A percentile compares a stretch with the other conserved stretches of the same genome.
phyloP scores from a whole-genome alignment of 1,284 basidiomycete species.

The Coniophora puteana region DNA sequence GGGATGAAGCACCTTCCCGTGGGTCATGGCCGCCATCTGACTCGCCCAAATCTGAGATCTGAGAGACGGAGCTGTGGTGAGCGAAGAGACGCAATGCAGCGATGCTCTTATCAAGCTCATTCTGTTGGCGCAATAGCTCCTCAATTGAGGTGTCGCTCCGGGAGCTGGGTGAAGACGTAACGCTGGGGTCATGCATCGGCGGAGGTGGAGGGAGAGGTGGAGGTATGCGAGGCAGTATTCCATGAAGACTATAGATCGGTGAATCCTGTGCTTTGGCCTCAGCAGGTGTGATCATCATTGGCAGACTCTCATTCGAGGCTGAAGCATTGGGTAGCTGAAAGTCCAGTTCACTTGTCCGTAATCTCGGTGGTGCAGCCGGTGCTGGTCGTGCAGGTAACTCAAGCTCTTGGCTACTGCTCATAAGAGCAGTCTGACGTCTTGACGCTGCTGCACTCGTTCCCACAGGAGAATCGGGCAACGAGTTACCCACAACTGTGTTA shows the following conservation, averaged over 20 bases:
- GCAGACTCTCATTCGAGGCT: not conserved
- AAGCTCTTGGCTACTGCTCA: constrained; percentile 6
- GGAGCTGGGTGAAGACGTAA: constrained; percentile 14
- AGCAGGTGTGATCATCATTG: constrained; percentile 1
- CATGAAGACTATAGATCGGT: constrained; percentile 46
- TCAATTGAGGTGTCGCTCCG: constrained; percentile 36
- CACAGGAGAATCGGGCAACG: constrained; percentile 3
- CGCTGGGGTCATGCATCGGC: constrained; percentile 7
- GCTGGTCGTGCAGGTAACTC: constrained; percentile 1
- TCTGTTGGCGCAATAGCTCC: constrained; percentile 56
- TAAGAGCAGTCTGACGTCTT: constrained; percentile 10
- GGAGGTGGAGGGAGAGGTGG: constrained; percentile 5
- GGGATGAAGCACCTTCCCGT: constrained; percentile 8
- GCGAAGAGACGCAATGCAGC: constrained; percentile 52
- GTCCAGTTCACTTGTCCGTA: constrained; percentile 1
- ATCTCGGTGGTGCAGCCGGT: constrained; percentile 7
- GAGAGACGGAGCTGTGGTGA: constrained; percentile 1
- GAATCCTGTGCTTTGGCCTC: constrained; percentile 29
- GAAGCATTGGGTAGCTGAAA: constrained; percentile 2
- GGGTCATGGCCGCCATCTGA: not conserved
- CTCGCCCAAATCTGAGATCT: no score
- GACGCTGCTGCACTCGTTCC: no score
- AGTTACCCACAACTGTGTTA: constrained; percentile 7
- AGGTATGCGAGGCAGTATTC: no score
- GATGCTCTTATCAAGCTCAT: constrained; percentile 62